phyloP scores from a whole-genome alignment of 2,329 filamentous ascomycete species.

The Talaromyces piceae region DNA sequence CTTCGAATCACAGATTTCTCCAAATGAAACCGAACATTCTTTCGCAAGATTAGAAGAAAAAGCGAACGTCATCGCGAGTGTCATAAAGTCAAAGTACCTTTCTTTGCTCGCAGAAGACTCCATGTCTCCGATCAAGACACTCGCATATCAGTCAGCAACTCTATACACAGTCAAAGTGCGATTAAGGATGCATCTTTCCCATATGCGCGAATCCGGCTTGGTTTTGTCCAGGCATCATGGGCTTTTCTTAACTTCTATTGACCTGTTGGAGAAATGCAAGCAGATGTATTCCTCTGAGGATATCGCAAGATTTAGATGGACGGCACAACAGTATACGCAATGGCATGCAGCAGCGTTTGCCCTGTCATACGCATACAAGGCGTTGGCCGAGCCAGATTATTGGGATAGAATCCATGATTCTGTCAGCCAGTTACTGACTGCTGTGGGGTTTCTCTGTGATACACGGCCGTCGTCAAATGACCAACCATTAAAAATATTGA shows the following conservation, averaged over 20 bases:
- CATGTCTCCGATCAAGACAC: background rate
- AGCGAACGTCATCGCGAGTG: background rate
- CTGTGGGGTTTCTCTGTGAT: background rate
- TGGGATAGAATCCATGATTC: background rate
- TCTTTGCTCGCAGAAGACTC: background rate
- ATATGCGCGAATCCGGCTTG: background rate
- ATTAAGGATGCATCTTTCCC: background rate
- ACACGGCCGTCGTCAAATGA: background rate
- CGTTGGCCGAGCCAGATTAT: background rate
- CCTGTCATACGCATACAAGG: background rate
- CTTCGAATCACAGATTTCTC: background rate
- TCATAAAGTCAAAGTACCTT: slow-evolving; percentile 2
- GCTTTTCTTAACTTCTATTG: background rate
- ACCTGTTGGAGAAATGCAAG: slow-evolving; percentile 3
- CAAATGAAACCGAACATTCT: background rate
- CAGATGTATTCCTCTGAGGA: background rate
- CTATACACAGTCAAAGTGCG: slow-evolving; percentile 1
- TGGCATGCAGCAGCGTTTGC: slow-evolving; percentile 6
- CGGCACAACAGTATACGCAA: slow-evolving; percentile 3
- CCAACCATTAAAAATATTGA: background rate
- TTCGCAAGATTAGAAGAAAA: background rate
- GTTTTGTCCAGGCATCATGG: background rate
- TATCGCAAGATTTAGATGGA: background rate
- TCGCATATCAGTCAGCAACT: background rate
- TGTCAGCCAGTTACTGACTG: background rate